Percentiles rank a stretch among this genome's conserved stretches.
These are phyloP conservation scores for Arthrobotrys megalospora DNA, from an alignment of 2,329 filamentous ascomycete genomes.

Conservation along the genomic window DNA sequence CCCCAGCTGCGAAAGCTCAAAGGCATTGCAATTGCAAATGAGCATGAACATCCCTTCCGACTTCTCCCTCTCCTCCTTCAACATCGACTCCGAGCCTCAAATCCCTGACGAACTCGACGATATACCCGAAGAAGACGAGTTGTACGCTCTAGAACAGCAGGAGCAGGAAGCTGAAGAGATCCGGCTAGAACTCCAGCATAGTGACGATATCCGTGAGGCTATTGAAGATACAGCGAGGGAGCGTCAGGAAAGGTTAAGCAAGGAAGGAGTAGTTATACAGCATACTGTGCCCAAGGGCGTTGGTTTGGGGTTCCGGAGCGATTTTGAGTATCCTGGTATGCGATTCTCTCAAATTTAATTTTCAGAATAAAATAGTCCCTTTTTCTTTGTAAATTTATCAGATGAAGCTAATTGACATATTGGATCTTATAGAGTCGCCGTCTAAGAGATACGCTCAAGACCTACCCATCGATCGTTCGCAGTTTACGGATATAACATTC, in stretches of 20 bases:
- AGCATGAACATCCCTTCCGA: constrained; percentile 57
- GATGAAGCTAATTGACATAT: constrained; percentile 68
- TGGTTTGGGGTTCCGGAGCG: constrained; percentile 70
- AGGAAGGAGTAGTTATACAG: constrained; percentile 70
- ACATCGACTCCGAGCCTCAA: constrained; percentile 40
- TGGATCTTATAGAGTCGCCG: constrained; percentile 60
- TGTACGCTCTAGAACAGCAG: constrained; percentile 22
- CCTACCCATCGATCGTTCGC: constrained; percentile 42
- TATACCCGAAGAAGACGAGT: constrained; percentile 56
- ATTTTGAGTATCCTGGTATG: constrained; percentile 68
- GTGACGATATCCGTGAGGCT: constrained; percentile 69
- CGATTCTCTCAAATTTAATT: not conserved
- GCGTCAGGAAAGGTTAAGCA: constrained; percentile 68
- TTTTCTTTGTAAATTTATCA: too few relatives aligned
- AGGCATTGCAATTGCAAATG: constrained; percentile 40
- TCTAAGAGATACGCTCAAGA: constrained; percentile 63
- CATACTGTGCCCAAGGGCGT: constrained; percentile 70
- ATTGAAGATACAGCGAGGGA: constrained; percentile 68
- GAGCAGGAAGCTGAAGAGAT: constrained; percentile 11
- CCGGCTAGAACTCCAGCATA: constrained; percentile 25
- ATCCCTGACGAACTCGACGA: constrained; percentile 42
- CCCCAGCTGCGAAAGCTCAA: not conserved
- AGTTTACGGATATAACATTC: constrained; percentile 52
- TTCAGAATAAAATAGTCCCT: too few relatives aligned
- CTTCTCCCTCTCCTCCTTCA: constrained; percentile 53